Conservation (phyloP, 805 yeast genomes). For the Saturnispora galanensis region DNA sequence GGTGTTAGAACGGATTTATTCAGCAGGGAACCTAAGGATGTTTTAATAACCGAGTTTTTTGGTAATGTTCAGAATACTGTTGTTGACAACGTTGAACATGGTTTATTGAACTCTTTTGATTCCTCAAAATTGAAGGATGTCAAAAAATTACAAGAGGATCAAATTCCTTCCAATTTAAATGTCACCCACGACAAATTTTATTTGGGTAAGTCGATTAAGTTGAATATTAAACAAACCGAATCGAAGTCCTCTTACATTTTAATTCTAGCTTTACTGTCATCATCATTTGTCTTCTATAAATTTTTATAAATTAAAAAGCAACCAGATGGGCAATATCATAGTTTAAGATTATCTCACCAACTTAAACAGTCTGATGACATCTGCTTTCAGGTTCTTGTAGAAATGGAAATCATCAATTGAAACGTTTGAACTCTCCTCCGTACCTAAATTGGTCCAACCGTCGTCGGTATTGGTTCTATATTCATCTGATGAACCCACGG, state of each 20-base stretch:
- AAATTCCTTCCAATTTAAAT: too few species aligned
- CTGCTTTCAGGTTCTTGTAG: constrained; percentile 18
- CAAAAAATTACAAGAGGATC: not conserved
- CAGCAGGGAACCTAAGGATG: constrained; percentile 54
- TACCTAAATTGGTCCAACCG: constrained; percentile 19
- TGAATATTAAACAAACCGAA: not conserved
- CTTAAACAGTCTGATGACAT: constrained; percentile 16
- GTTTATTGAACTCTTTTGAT: constrained; percentile 22
- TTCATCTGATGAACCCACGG: not conserved
- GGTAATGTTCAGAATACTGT: constrained; percentile 82
- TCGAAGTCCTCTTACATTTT: not conserved
- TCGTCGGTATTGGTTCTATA: constrained; percentile 8
- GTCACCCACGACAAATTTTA: not conserved
- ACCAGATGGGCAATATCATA: not conserved
- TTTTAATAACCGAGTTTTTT: constrained; percentile 82
- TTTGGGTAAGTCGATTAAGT: not conserved
- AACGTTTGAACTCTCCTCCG: constrained; percentile 10
- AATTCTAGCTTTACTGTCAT: not conserved
- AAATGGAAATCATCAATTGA: constrained; percentile 21
- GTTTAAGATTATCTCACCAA: not conserved
- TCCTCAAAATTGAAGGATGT: not conserved
- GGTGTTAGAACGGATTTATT: constrained; percentile 85
- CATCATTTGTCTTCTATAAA: constrained; percentile 4
- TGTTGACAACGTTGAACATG: constrained; percentile 43
- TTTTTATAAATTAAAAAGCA: not conserved